Evolutionary conservation across 352 stramenopile genomes (phyloP).

Genomic region (Aphanomyces euteiches): DNA sequence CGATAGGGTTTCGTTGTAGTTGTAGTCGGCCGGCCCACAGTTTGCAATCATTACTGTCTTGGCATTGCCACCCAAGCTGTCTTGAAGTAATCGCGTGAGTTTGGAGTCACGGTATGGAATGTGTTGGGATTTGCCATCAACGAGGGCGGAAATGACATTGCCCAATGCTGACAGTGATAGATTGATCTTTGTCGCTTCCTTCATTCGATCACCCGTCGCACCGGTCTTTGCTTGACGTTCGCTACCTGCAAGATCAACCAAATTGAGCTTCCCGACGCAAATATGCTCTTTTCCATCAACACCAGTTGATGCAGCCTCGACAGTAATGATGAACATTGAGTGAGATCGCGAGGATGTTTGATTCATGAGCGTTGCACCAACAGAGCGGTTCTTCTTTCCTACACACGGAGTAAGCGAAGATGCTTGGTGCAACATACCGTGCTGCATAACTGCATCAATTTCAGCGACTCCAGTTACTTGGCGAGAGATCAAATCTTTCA

Average conservation of each 20-base stretch:
- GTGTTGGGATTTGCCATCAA: conserved; percentile 35
- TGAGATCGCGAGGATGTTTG: conserved; percentile 76
- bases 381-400: conserved; percentile 63
- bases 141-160: conserved; percentile 87
- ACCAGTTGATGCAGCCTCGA: conserved; percentile 48
- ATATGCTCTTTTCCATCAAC: conserved; percentile 21
- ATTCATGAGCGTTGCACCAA: conserved; percentile 77
- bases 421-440: conserved; percentile 50
- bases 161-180: conserved; percentile 94
- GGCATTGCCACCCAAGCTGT: conserved; percentile 90
- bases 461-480: conserved; percentile 86
- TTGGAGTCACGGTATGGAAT: conserved; percentile 88
- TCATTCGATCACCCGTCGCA: conserved; percentile 91
- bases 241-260: conserved; percentile 94
- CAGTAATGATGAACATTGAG: conserved; percentile 74
- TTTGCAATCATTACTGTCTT: conserved; percentile 85
- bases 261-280: conserved; percentile 20
- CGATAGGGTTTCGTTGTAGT: conserved; percentile 92
- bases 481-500: conserved; percentile 88
- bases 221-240: conserved; percentile 95
- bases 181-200: conserved; percentile 97
- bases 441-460: conserved; percentile 89
- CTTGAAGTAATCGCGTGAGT: conserved; percentile 87
- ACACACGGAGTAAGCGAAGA: conserved; percentile 43
- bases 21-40: conserved; percentile 87